Evolutionary conservation across 192 early-diverging fungal genomes (phyloP), one percentile per base, ranked within the genome.

Genomic region (Geosiphon pyriformis): DNA sequence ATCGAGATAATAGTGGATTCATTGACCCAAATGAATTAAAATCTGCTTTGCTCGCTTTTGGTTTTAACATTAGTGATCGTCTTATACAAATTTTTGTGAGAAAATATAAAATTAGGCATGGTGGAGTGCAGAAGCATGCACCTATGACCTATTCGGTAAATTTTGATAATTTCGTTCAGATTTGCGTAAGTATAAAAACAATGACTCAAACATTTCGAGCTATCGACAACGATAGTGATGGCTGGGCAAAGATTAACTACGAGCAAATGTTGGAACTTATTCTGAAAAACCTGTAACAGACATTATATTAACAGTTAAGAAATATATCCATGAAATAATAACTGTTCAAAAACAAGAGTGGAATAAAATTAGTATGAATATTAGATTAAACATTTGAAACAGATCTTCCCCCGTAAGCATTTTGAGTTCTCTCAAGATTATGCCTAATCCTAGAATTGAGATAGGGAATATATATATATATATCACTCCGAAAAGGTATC

Each of bases 81-180:
- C 80, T 88, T 62, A 73, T 90, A 56, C 70, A 76, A 48, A 54
- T 75, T 11, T 70, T 90, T 47, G 79, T 91, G 27, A 80, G 83
- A 75, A 91, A 91, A 68, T 88, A 85, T 72, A 87, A 91, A 68
- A 76, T 79, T 53, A 76, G 79, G 70, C 85, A 88, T 87, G 12
- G 33, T 33, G 17, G 30, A 29, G 8, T 25, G 2, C 20, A 4
- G 0, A 34, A 29, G 10, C 34, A 30, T 4, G 12, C 8, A 42
- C 34, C 42, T 32, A 47, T 27, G 0, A 30, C 51, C 18, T 34
- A 74, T 73, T 6, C 59, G 4, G 76, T 83, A 59, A 83, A 75
- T 35, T 85, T 86, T 67, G 85, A 86, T 71, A 82, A 82, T 72
- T 86, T 86, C 66, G 83, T 86, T 58, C 81, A 85, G 61, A 66